These are phyloP conservation scores for Botrytis pseudocinerea DNA, from an alignment of 2,329 filamentous ascomycete genomes.

Conservation along the genomic window DNA sequence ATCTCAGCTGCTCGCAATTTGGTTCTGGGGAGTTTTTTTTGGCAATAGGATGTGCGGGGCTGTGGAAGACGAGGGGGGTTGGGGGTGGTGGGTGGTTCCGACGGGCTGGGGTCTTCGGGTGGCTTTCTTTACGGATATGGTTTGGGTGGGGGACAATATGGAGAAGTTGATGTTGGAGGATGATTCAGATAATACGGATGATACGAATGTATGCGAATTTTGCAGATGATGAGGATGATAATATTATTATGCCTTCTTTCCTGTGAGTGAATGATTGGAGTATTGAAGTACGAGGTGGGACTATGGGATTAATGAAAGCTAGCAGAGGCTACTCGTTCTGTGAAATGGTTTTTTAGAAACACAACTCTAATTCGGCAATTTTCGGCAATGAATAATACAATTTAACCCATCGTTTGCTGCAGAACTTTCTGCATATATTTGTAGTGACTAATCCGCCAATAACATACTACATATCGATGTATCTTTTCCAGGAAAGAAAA, in stretches of 20 bases:
- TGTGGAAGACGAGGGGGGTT: slow-evolving; percentile 6
- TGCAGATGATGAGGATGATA: neutral
- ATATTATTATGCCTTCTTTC: neutral
- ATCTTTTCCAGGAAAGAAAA: too few species aligned
- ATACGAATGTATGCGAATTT: too few species aligned
- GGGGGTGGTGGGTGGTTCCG: neutral
- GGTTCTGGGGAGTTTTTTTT: neutral
- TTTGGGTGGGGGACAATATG: neutral
- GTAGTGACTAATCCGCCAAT: neutral
- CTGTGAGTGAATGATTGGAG: neutral
- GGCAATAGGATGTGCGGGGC: neutral
- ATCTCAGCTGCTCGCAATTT: neutral
- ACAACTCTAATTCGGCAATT: neutral
- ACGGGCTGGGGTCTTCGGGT: neutral
- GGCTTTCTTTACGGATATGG: neutral
- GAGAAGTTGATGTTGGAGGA: neutral
- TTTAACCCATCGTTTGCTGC: neutral
- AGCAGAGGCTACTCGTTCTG: neutral
- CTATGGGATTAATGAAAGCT: neutral
- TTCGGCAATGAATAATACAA: neutral
- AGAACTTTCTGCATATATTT: neutral
- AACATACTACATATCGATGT: neutral
- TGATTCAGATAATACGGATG: too few species aligned
- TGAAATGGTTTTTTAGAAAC: neutral
- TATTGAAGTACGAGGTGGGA: neutral